phyloP scores from a whole-genome alignment of 2,329 filamentous ascomycete genomes.

The Zymoseptoria tritici region DNA sequence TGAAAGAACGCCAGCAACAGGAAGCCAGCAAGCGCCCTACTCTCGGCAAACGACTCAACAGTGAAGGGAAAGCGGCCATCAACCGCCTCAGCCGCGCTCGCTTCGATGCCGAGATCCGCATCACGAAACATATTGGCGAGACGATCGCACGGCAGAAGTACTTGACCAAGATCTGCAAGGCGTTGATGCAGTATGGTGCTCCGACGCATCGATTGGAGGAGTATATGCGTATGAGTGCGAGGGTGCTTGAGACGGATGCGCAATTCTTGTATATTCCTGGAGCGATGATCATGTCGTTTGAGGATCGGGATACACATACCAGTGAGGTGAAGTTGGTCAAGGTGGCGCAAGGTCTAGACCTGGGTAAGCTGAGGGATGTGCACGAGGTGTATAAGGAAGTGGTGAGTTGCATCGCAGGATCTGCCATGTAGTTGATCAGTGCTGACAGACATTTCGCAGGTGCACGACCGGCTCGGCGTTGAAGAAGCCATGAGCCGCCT shows the following conservation, averaged over 20 bases:
- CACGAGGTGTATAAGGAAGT: slow-evolving; percentile 76
- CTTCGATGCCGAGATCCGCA: slow-evolving; percentile 47
- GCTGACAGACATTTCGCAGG: slow-evolving; percentile 21
- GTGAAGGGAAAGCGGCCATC: slow-evolving; percentile 31
- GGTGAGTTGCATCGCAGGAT: slow-evolving; percentile 1
- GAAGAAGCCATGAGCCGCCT: slow-evolving; percentile 60
- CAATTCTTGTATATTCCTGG: slow-evolving; percentile 81
- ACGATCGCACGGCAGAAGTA: slow-evolving; percentile 76
- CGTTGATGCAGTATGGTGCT: slow-evolving; percentile 82
- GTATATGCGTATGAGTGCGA: slow-evolving; percentile 82
- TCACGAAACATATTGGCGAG: slow-evolving; percentile 55
- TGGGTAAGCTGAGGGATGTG: slow-evolving; percentile 65
- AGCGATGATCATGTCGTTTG: slow-evolving; percentile 92
- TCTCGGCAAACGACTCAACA: slow-evolving; percentile 18
- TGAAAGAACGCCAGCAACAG: slow-evolving; percentile 33
- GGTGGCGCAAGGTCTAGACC: slow-evolving; percentile 60
- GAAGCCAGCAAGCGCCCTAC: slow-evolving; percentile 30
- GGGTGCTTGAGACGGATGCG: slow-evolving; percentile 80
- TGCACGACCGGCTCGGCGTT: slow-evolving; percentile 66
- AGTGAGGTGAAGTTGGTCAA: slow-evolving; percentile 73
- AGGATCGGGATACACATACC: slow-evolving; percentile 63
- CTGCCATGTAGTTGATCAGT: not conserved
- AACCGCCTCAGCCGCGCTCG: slow-evolving; percentile 29
- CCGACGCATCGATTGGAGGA: slow-evolving; percentile 87
- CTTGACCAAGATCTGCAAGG: slow-evolving; percentile 73